Conservation (phyloP, 495 filamentous ascomycete genomes). For the Aspergillus steynii region DNA sequence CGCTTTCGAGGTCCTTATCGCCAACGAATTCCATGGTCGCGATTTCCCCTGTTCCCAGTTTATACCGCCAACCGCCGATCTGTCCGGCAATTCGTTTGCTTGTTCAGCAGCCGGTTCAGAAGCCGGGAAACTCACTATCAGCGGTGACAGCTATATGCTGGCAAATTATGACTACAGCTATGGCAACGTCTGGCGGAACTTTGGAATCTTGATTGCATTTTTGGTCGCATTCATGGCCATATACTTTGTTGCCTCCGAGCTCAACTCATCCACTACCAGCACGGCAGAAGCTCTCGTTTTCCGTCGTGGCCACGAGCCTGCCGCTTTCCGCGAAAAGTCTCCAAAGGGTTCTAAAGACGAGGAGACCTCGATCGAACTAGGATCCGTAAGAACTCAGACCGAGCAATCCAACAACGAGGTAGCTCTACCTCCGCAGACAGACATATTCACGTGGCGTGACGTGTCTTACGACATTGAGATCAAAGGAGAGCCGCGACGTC, state of each 20-base stretch:
- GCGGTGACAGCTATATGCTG: constrained; percentile 49
- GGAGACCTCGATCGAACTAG: constrained; percentile 31
- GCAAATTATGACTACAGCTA: constrained; percentile 53
- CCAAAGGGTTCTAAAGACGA: constrained; percentile 39
- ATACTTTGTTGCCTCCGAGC: constrained; percentile 42
- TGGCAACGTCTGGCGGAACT: constrained; percentile 63
- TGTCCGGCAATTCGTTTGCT: constrained; percentile 40
- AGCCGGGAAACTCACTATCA: constrained; percentile 47
- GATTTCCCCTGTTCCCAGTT: constrained; percentile 45
- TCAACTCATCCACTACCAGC: constrained; percentile 32
- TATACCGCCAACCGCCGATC: constrained; percentile 48
- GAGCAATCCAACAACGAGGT: constrained; percentile 36
- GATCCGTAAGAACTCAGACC: constrained; percentile 7
- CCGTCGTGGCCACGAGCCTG: constrained; percentile 31
- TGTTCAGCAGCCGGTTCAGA: constrained; percentile 49
- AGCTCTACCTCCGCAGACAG: constrained; percentile 43
- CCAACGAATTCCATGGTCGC: constrained; percentile 58
- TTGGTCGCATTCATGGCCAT: constrained; percentile 55
- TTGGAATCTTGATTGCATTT: constrained; percentile 65
- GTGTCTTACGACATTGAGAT: constrained; percentile 70
- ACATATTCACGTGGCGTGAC: constrained; percentile 74
- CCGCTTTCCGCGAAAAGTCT: constrained; percentile 30
- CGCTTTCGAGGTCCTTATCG: constrained; percentile 44
- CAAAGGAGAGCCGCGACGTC: constrained; percentile 53
- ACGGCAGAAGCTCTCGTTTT: constrained; percentile 38